phyloP scores from a whole-genome alignment of 1,284 basidiomycete species.

The Entoloma clypeatum region DNA sequence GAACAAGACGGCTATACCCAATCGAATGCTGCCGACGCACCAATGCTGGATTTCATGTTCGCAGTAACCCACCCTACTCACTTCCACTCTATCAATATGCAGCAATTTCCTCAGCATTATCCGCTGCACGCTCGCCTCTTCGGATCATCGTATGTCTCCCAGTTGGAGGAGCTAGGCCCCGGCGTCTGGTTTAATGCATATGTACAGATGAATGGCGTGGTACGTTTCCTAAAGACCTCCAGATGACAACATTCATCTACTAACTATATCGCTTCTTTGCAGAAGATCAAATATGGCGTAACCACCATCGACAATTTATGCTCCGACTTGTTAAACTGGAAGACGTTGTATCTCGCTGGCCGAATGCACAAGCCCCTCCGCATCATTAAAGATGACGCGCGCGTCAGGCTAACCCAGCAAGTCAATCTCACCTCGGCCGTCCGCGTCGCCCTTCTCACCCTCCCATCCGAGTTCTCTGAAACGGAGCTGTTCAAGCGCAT shows the following conservation, averaged over 20 bases:
- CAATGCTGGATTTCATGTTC: slow-evolving; percentile 95
- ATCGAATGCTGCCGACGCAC: slow-evolving; percentile 38
- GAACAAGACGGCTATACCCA: slow-evolving; percentile 73
- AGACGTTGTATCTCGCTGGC: slow-evolving; percentile 89
- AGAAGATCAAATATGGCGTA: slow-evolving; percentile 98
- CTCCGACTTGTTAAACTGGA: slow-evolving; percentile 90
- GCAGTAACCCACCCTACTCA: slow-evolving; percentile 88
- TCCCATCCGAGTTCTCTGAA: slow-evolving; percentile 74
- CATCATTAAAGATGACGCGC: slow-evolving; percentile 84
- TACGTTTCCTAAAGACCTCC: slow-evolving; percentile 42
- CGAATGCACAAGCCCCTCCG: slow-evolving; percentile 96
- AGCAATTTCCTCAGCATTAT: slow-evolving; percentile 88
- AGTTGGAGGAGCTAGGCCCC: slow-evolving; percentile 77
- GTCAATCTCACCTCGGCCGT: slow-evolving; percentile 91
- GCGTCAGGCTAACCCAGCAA: slow-evolving; percentile 88
- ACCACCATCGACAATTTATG: slow-evolving; percentile 89
- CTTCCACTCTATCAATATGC: slow-evolving; percentile 95
- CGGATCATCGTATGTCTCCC: slow-evolving; percentile 75
- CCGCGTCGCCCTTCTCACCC: slow-evolving; percentile 74
- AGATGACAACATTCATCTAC: slow-evolving; percentile 9
- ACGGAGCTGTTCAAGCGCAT: slow-evolving; percentile 83
- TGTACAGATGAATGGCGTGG: slow-evolving; percentile 78
- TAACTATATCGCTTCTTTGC: slow-evolving; percentile 12
- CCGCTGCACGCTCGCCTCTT: slow-evolving; percentile 79
- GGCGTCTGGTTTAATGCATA: slow-evolving; percentile 96